Base-by-base conservation (phyloP, 2,329 filamentous ascomycete genomes). In the Falciphora oryzae region DNA sequence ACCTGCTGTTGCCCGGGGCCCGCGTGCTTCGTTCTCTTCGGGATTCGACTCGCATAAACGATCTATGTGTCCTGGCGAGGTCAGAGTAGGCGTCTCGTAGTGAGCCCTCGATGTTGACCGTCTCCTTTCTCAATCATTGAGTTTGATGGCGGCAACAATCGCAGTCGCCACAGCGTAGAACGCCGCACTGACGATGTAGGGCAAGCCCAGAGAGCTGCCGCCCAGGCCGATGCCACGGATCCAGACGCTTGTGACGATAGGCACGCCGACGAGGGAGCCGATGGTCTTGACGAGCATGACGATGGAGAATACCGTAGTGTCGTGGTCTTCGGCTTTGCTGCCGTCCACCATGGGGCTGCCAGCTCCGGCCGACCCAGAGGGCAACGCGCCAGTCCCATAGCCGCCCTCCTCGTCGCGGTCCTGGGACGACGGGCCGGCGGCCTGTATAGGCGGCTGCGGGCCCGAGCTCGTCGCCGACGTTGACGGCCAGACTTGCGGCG, bases 201-300 rank as follows among this genome's bases (percentile, higher is more conserved):
- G 79, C 65, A 76, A 65, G 0, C 78, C 79, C 35, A 79, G 66
- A 4, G 72, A 71, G 10, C 65, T 67, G 13, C 74, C 75, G 1
- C 77, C 77, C 0, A 75, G 66, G 0, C 71, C 70, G 18, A 83
- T 78, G 2, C 79, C 80, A n/a, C 69, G 68, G 6, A 82, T 77
- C 81, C 81, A 83, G 2, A 81, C 63, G 1, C 73, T 66, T 3
- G 80, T 79, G 79, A 83, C 82, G 11, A 80, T 68, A 0, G 79
- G 79, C 2, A 80, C 79, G 0, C 81, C 81, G 0, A 83, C 65
- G 13, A 83, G 72, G 8, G 80, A 80, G 4, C 80, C 81, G 0
- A 79, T 71, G 0, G 80, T 81, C 70, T 81, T 80, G 2, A 81
- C 74, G 68, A 83, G 73, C 80, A 83, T 83, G 18, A 81, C 79